phyloP scores from a whole-genome alignment of 768 basidiomycete species.

The Galerina sulciceps region DNA sequence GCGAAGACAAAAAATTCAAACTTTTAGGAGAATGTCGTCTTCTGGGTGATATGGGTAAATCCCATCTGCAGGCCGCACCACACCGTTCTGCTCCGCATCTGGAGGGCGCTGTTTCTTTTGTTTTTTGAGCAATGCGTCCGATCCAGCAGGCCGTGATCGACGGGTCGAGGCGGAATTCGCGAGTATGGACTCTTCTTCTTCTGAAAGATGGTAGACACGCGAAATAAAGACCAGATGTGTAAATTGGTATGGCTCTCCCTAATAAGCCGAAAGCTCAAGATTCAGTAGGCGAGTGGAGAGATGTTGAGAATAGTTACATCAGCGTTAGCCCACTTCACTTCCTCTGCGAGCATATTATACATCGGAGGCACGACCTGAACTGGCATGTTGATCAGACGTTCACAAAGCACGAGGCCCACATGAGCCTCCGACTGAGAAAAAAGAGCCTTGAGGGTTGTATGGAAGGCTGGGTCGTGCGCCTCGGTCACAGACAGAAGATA shows the following conservation, averaged over 20 bases:
- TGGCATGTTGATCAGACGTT: slow-evolving; percentile 94
- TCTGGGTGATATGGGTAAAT: slow-evolving; percentile 85
- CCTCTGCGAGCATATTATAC: slow-evolving; percentile 87
- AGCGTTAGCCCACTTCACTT: slow-evolving; percentile 73
- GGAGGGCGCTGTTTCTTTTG: slow-evolving; percentile 41
- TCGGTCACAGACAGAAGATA: slow-evolving; percentile 73
- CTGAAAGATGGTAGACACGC: slow-evolving; percentile 74
- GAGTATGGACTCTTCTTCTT: slow-evolving; percentile 65
- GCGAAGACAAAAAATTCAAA: slow-evolving; percentile 31
- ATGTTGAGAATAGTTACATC: slow-evolving; percentile 49
- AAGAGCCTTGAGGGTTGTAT: slow-evolving; percentile 55
- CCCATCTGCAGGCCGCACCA: slow-evolving; percentile 44
- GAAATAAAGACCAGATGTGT: slow-evolving; percentile 79
- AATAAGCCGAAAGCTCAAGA: background rate
- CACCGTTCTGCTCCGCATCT: slow-evolving; percentile 17
- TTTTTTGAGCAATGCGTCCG: slow-evolving; percentile 38
- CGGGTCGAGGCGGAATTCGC: slow-evolving; percentile 43
- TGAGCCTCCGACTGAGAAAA: slow-evolving; percentile 56
- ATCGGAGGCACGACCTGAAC: slow-evolving; percentile 91
- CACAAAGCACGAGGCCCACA: slow-evolving; percentile 85
- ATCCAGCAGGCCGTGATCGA: slow-evolving; percentile 14
- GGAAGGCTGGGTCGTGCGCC: slow-evolving; percentile 49
- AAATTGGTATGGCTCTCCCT: slow-evolving; percentile 71
- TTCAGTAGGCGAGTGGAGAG: background rate
- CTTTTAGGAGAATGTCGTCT: slow-evolving; percentile 75